These are phyloP conservation scores for Aulographum hederae DNA, from an alignment of 2,329 filamentous ascomycete species.

Conservation along the genomic window DNA sequence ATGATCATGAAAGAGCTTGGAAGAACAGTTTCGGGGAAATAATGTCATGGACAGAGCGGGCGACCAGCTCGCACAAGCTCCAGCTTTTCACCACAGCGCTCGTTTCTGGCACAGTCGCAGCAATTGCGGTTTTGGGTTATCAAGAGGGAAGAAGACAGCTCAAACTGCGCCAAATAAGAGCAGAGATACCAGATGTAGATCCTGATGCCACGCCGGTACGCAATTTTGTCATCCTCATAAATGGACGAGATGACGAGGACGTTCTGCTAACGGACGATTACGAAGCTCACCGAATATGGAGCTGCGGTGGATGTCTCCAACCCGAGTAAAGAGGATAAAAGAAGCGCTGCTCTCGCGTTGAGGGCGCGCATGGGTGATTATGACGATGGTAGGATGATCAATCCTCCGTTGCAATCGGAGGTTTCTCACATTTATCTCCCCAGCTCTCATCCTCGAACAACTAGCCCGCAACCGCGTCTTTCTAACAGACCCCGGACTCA, in stretches of 20 bases:
- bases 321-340: slow-evolving; percentile 34
- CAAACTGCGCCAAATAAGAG: slow-evolving; percentile 38
- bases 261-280: background rate
- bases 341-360: slow-evolving; percentile 37
- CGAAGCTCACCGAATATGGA: slow-evolving; percentile 41
- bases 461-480: slow-evolving; percentile 87
- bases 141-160: slow-evolving; percentile 36
- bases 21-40: slow-evolving; percentile 13
- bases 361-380: slow-evolving; percentile 45
- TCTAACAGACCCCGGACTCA: slow-evolving; percentile 62
- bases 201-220: slow-evolving; percentile 33
- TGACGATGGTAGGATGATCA: slow-evolving; percentile 34
- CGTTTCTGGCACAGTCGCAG: slow-evolving; percentile 20
- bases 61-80: slow-evolving; percentile 25
- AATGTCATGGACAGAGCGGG: slow-evolving; percentile 27
- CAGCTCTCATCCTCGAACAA: slow-evolving; percentile 83
- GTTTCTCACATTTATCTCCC: slow-evolving; percentile 5
- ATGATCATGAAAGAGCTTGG: no score
- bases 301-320: slow-evolving; percentile 22
- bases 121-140: slow-evolving; percentile 34
- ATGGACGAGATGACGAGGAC: slow-evolving; percentile 2
- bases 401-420: no score
- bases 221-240: background rate
- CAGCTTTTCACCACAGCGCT: slow-evolving; percentile 58
- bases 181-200: slow-evolving; percentile 38